Percentiles rank a stretch among this genome's conserved stretches.
Conservation (phyloP, 2,329 filamentous ascomycete genomes). For the Colletotrichum karsti region DNA sequence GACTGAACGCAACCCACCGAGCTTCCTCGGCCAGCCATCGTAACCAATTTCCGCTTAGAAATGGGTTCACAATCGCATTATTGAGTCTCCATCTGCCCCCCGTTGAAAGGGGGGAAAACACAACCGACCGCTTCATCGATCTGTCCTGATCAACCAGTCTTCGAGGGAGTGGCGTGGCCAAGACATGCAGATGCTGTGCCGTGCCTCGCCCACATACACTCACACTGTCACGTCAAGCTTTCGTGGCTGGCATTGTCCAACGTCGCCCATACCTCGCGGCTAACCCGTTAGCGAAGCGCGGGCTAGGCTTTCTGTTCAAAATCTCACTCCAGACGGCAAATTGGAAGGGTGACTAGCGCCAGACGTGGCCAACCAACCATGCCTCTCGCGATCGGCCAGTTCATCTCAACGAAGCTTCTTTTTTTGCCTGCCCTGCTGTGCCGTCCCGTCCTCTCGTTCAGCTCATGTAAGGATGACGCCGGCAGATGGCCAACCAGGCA, state of each 20-base stretch:
- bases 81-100: background rate
- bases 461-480: background rate
- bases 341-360: slow-evolving; percentile 1
- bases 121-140: too few relatives aligned
- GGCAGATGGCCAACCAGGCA: background rate
- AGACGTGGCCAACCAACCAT: background rate
- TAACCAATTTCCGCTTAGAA: background rate
- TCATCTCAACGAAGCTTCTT: background rate
- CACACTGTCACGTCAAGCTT: slow-evolving; percentile 10
- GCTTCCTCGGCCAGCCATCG: background rate
- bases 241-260: slow-evolving; percentile 9
- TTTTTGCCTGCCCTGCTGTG: background rate
- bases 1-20: background rate
- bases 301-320: background rate
- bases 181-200: background rate
- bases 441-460: background rate
- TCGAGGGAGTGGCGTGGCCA: background rate
- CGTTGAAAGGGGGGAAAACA: too few relatives aligned
- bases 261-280: background rate
- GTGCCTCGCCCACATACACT: background rate
- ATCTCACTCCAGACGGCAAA: background rate
- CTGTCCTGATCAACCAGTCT: too few relatives aligned
- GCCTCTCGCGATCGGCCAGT: background rate
- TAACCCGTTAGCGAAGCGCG: slow-evolving; percentile 7
- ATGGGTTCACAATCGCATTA: background rate